Evolutionary conservation across 306 rosid species (phyloP).

Genomic region (Luffa aegyptiaca): DNA sequence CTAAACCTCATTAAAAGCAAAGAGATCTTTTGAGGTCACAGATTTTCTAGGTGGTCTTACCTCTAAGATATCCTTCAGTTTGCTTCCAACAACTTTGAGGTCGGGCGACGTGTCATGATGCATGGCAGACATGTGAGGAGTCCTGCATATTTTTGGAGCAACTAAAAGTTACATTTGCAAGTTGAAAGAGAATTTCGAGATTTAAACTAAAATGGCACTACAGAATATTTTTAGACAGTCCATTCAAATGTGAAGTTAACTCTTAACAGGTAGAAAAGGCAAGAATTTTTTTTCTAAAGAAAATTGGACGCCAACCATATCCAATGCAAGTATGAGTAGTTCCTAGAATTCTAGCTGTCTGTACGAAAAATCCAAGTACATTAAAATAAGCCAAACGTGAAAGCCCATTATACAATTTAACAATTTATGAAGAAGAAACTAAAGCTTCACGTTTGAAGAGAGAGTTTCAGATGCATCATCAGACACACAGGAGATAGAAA

Average conservation of each 20-base stretch:
- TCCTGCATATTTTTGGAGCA: conserved; percentile 34
- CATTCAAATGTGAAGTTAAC: neutral
- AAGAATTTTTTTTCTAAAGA: neutral
- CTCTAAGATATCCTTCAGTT: conserved; percentile 67
- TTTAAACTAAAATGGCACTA: neutral
- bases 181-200: neutral
- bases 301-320: neutral
- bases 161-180: neutral
- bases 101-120: conserved; percentile 79
- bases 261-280: neutral
- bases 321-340: too few species aligned
- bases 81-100: conserved; percentile 61
- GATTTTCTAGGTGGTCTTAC: conserved; percentile 20
- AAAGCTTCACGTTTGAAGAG: neutral
- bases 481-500: neutral
- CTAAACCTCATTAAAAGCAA: neutral
- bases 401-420: neutral
- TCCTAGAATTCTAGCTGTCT: too few species aligned
- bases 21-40: neutral
- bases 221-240: neutral
- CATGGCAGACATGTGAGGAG: conserved; percentile 84
- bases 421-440: neutral
- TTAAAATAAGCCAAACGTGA: neutral
- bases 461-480: neutral
- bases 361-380: neutral